A percentile compares a stretch with the other conserved stretches of the same genome.
These are phyloP conservation scores for Daedaleopsis sinensis DNA, from an alignment of 768 basidiomycete species.

Conservation along the genomic window DNA sequence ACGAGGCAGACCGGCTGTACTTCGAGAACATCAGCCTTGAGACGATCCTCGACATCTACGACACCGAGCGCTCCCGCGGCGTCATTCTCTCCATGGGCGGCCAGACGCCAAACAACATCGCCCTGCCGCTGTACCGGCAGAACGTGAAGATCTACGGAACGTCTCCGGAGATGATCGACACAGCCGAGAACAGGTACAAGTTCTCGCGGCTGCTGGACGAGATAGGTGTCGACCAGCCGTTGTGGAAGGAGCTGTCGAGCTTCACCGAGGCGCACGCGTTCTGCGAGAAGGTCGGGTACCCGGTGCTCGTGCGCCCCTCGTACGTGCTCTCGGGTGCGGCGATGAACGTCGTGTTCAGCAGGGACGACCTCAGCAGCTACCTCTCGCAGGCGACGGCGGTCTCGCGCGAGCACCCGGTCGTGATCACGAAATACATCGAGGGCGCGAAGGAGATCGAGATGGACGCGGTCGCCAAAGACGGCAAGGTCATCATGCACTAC, in stretches of 20 bases:
- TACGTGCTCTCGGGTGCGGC: slow-evolving; percentile 99
- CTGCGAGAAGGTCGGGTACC: slow-evolving; percentile 92
- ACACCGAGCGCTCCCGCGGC: slow-evolving; percentile 84
- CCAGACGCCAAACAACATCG: slow-evolving; percentile 98
- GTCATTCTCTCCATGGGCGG: slow-evolving; percentile 98
- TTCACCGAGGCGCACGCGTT: slow-evolving; percentile 87
- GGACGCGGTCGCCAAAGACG: slow-evolving; percentile 97
- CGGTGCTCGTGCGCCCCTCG: slow-evolving; percentile 95
- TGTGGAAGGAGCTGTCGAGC: slow-evolving; percentile 95
- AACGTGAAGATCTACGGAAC: slow-evolving; percentile 99
- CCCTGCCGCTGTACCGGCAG: slow-evolving; percentile 91
- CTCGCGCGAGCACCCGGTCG: slow-evolving; percentile 94
- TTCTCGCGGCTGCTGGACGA: slow-evolving; percentile 97
- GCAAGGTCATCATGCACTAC: slow-evolving; percentile 99
- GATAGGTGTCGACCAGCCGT: slow-evolving; percentile 97
- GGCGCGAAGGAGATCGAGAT: slow-evolving; percentile 99
- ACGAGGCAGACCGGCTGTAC: slow-evolving; percentile 97
- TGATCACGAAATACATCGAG: slow-evolving; percentile 99
- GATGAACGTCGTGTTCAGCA: slow-evolving; percentile 98
- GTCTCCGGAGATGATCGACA: slow-evolving; percentile 99
- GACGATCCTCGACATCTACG: slow-evolving; percentile 96
- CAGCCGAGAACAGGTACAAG: slow-evolving; percentile 98
- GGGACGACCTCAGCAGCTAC: slow-evolving; percentile 89
- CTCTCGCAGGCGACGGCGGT: slow-evolving; percentile 95
- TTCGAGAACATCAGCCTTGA: slow-evolving; percentile 99